Base-by-base conservation (phyloP, 768 basidiomycete species). In the Russula griseocarnosa region DNA sequence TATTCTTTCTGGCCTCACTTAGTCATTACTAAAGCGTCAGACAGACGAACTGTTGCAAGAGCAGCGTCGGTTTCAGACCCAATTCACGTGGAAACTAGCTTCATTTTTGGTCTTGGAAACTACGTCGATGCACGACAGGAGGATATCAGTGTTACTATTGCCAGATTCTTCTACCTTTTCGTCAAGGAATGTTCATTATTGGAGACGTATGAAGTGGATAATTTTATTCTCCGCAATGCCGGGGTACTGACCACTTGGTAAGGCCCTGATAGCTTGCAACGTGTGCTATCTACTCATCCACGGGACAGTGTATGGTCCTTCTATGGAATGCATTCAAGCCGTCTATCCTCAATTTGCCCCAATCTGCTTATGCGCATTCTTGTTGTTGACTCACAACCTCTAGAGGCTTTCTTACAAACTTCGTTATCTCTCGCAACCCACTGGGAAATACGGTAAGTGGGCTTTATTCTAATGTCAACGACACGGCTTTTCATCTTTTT, bases 131-230 rank as follows among this genome's bases (percentile, higher is more conserved):
- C 78, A 20, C 76, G 78, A 38, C 70, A 76, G 20, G 81, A 83
- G 16, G 81, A 83, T 18, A 74, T 87, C 18, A 76, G 79, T 10
- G 78, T 78, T 66, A 71, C 87, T 22, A 73, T 81, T 13, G 83
- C 84, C 9, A 86, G 84, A 67, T 92, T 90, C 69, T 68, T 90
- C 30, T 76, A 82, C 66, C 74, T 80, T 16, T 86, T 90, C 68
- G 72, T 86, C 42, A 82, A 78, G 44, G 81, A 86, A 47, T 81
- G 86, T 3, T 79, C 83, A 1, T 79, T 83, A 46, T 70, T 91
- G 60, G 86, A 87, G 68, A 71, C 82, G 1, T 81, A 86, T 67
- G 89, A 89, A 73, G 78, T 87, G 3, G 87, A 89, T 69, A 87
- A 88, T 70, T 89, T 90, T 68, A 79, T 90, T 34, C 71, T 89